Conservation (phyloP, 2,329 filamentous ascomycete genomes). For the Celoporthe dispersa region DNA sequence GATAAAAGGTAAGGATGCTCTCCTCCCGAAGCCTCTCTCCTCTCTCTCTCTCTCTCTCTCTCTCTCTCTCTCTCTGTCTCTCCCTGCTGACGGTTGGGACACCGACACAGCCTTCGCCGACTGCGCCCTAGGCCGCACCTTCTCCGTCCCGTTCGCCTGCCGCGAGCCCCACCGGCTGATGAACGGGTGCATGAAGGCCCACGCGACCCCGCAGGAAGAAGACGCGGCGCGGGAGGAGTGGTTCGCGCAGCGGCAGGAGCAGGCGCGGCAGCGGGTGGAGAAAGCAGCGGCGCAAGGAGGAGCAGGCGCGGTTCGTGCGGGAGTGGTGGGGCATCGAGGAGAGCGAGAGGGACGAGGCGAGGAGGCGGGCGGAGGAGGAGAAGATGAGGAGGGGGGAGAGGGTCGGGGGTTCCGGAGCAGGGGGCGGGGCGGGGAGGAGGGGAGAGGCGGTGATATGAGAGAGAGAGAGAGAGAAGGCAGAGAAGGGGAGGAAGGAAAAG, state of each 20-base stretch:
- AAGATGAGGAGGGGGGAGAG: slow-evolving; percentile 55
- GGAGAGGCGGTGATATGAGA: slow-evolving; percentile 20
- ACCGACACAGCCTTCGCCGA: slow-evolving; percentile 79
- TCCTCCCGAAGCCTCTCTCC: background rate
- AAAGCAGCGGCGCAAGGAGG: slow-evolving; percentile 63
- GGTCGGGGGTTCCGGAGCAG: slow-evolving; percentile 54
- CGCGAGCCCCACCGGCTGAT: slow-evolving; percentile 78
- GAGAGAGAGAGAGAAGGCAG: background rate
- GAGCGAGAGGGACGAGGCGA: slow-evolving; percentile 53
- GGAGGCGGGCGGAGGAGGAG: slow-evolving; percentile 57
- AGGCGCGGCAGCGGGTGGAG: slow-evolving; percentile 68
- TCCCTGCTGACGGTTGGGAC: background rate
- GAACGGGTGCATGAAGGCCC: slow-evolving; percentile 90
- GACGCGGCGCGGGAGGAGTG: slow-evolving; percentile 92
- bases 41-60: slow-evolving; percentile 8
- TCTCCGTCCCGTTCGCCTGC: slow-evolving; percentile 88
- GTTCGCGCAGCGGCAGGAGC: slow-evolving; percentile 78
- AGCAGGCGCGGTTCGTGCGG: slow-evolving; percentile 67
- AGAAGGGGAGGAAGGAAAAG: background rate
- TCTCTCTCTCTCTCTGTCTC: background rate
- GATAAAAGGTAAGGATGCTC: slow-evolving; percentile 66
- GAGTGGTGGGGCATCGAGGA: slow-evolving; percentile 71
- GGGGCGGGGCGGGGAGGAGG: slow-evolving; percentile 33
- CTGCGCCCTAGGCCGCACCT: slow-evolving; percentile 83
- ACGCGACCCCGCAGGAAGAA: slow-evolving; percentile 83